Conservation (phyloP, 495 filamentous ascomycete genomes). For the Wilcoxina mikolae region DNA sequence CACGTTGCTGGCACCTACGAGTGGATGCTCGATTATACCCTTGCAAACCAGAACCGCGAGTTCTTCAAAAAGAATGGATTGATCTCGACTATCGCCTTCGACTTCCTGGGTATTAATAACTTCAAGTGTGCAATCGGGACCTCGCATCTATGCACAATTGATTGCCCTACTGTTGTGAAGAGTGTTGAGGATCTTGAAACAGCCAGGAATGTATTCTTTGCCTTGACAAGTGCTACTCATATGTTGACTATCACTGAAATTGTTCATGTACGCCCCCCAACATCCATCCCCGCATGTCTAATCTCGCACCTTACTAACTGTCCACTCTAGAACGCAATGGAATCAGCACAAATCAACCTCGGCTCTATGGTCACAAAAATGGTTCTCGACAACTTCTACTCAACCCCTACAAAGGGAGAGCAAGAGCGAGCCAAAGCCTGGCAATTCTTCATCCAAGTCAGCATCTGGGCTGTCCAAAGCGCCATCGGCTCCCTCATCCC, state of each 20-base stretch:
- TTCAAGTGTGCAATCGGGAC: conserved; percentile 23
- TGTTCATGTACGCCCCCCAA: conserved; percentile 15
- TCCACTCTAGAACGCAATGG: conserved; percentile 9
- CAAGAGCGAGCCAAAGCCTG: conserved; percentile 4
- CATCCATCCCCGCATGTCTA: background rate
- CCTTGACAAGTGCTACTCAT: conserved; percentile 13
- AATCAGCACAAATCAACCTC: conserved; percentile 14
- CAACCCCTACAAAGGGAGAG: conserved; percentile 10
- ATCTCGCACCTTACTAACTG: background rate
- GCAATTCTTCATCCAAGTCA: conserved; percentile 13
- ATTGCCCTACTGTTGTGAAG: conserved; percentile 19
- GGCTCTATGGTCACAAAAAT: conserved; percentile 19
- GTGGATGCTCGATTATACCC: conserved; percentile 18
- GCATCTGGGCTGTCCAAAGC: conserved; percentile 18
- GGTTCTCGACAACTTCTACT: conserved; percentile 18
- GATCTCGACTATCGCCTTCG: conserved; percentile 21
- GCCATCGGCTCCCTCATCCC: conserved; percentile 14
- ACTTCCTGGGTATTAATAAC: conserved; percentile 23
- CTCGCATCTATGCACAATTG: conserved; percentile 12
- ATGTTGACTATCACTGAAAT: conserved; percentile 16
- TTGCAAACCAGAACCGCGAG: conserved; percentile 11
- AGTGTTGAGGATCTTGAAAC: conserved; percentile 17
- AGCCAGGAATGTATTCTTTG: conserved; percentile 20
- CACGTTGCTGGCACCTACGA: conserved; percentile 14
- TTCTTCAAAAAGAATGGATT: conserved; percentile 21